phyloP scores from a whole-genome alignment of 2,329 filamentous ascomycete species.

The Penicillium crustosum region DNA sequence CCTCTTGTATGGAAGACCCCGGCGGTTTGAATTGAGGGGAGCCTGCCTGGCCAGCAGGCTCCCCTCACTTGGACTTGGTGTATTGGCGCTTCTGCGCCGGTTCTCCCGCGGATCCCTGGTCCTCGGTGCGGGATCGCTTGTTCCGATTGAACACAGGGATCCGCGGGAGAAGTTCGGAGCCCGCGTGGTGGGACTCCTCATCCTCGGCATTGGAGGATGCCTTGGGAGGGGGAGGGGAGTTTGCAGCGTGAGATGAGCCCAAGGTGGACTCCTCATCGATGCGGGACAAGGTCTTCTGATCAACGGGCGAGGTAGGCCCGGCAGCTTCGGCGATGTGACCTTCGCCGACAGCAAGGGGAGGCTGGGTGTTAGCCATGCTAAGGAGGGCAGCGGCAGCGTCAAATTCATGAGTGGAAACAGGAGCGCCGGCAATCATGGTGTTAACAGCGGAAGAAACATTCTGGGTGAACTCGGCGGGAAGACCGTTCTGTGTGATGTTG shows the following conservation, averaged over 20 bases:
- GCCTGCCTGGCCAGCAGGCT: background rate
- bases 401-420: constrained; percentile 5
- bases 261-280: constrained; percentile 5
- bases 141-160: constrained; percentile 6
- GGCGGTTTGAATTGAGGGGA: constrained; percentile 2
- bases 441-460: constrained; percentile 8
- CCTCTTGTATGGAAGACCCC: too few species aligned
- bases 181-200: constrained; percentile 1
- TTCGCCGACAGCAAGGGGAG: constrained; percentile 2
- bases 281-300: constrained; percentile 3
- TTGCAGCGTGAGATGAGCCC: constrained; percentile 7
- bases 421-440: constrained; percentile 5
- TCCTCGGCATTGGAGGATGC: background rate
- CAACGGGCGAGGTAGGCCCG: constrained; percentile 1
- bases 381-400: constrained; percentile 20
- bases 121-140: constrained; percentile 17
- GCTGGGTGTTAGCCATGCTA: constrained; percentile 4
- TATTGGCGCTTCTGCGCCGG: constrained; percentile 18
- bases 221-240: constrained; percentile 2
- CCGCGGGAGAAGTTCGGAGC: constrained; percentile 6
- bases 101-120: constrained; percentile 9
- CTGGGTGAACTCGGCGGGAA: constrained; percentile 1
- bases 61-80: constrained; percentile 14
- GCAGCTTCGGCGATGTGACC: background rate
- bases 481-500: background rate